phyloP scores from a whole-genome alignment of 2,329 filamentous ascomycete species.

The Colletotrichum orchidophilum region DNA sequence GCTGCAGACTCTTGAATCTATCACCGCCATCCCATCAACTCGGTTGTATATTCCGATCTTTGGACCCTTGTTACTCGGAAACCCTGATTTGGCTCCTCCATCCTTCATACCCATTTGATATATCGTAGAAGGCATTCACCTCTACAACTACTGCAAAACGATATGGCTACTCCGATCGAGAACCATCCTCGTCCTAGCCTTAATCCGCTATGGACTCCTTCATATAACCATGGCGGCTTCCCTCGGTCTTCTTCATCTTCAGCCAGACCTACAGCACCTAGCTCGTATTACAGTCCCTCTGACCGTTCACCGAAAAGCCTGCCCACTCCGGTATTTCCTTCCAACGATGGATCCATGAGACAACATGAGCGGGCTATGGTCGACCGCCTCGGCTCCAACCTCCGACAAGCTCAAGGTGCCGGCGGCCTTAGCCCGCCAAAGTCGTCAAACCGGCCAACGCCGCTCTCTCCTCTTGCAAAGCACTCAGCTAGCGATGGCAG shows the following conservation, averaged over 20 bases:
- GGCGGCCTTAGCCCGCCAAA: constrained; percentile 25
- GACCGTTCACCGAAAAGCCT: constrained; percentile 41
- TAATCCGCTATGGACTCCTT: constrained; percentile 47
- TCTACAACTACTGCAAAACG: neutral
- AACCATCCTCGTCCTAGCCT: constrained; percentile 26
- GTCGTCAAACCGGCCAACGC: constrained; percentile 19
- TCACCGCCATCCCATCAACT: neutral
- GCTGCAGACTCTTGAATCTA: constrained; percentile 18
- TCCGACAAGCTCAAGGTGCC: constrained; percentile 34
- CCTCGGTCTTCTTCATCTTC: constrained; percentile 33
- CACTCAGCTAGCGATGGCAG: neutral
- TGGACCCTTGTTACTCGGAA: constrained; percentile 1
- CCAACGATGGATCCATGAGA: constrained; percentile 46
- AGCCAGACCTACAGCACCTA: constrained; percentile 5
- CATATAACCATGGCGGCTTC: constrained; percentile 38
- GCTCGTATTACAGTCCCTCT: constrained; percentile 39
- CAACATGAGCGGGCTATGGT: constrained; percentile 48
- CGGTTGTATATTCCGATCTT: constrained; percentile 21
- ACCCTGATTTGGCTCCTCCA: neutral
- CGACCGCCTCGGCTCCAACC: constrained; percentile 44
- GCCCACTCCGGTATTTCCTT: constrained; percentile 46
- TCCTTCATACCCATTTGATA: neutral
- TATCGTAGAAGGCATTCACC: neutral
- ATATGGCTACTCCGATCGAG: constrained; percentile 34
- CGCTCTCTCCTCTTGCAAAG: constrained; percentile 29